A percentile compares a stretch with the other conserved stretches of the same genome.
These are phyloP conservation scores for Fusarium subtropicale DNA, from an alignment of 2,329 filamentous ascomycete genomes.

Conservation along the genomic window DNA sequence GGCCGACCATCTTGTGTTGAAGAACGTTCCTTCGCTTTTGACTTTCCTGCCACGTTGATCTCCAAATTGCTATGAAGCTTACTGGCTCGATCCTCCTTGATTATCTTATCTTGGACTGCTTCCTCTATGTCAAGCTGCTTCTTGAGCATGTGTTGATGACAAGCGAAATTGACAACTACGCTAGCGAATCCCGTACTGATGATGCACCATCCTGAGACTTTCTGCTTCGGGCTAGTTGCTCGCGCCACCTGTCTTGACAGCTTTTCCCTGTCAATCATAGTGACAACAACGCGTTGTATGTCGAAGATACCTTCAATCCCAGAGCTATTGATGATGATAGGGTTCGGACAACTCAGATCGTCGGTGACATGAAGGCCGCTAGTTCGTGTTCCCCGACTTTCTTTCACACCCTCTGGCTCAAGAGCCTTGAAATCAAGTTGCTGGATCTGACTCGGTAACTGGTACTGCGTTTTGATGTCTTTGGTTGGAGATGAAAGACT, in stretches of 20 bases:
- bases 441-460: neutral
- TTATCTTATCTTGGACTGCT: neutral
- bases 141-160: constrained; percentile 1
- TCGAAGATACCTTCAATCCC: constrained; percentile 12
- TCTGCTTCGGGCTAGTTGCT: constrained; percentile 3
- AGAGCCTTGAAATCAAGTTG: neutral
- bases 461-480: fast-evolving
- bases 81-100: neutral
- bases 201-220: constrained; percentile 10
- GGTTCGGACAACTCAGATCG: neutral
- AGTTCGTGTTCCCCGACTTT: neutral
- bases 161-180: constrained; percentile 7
- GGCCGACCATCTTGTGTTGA: neutral
- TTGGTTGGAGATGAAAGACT: neutral
- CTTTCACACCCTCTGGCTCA: neutral
- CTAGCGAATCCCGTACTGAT: constrained; percentile 10
- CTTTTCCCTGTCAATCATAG: constrained; percentile 7
- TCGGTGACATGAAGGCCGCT: neutral
- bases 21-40: neutral
- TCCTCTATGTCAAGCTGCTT: constrained; percentile 8
- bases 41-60: neutral
- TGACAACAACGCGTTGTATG: constrained; percentile 4
- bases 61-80: neutral
- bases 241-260: neutral
- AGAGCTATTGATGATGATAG: constrained; percentile 6